Base-by-base conservation (phyloP, 2,329 filamentous ascomycete genomes). In the Emergomyces orientalis region DNA sequence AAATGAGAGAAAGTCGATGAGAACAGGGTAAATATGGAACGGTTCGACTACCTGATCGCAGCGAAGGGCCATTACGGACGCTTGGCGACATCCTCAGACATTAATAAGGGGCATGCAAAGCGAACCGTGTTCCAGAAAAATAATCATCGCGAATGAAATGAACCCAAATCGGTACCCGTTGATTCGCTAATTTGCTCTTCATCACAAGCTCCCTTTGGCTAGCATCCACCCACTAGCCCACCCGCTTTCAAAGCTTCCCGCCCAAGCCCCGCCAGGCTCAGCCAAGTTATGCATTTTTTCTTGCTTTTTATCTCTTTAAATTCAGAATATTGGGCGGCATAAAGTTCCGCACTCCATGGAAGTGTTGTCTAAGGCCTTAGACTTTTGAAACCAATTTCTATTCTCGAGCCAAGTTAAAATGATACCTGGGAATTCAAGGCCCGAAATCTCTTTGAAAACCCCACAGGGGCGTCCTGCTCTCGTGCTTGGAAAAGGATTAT, bases 31-130 rank as follows among this genome's bases (percentile, higher is more conserved):
- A 11, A 37, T 57, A n/a, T 57, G 54, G 34, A 57, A 37, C 3
- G 54, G n/a, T n/a, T n/a, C 54, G 34, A 57, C 54, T 27, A 57
- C 41, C 54, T 32, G 54, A 57, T 57, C 54, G 54, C 34, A 25
- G 27, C 49, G 27, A 39, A 19, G 27, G 54, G 22, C 34, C 32
- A 9, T 27, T 17, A n/a, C n/a, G n/a, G n/a, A 37, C 4, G 11
- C 52, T 55, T 55, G 52, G 52, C 52, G 34, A 55, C 27, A 27
- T 30, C 17, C 8, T n/a, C n/a, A n/a, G n/a, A n/a, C n/a, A n/a
- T n/a, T n/a, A n/a, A 27, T 22, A 19, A n/a, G 25, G 25, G 11
- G 30, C 30, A n/a, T n/a, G n/a, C n/a, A n/a, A n/a, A n/a, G n/a
- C n/a, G n/a, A n/a, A n/a, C n/a, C n/a, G n/a, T 22, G 30, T 27